These are phyloP conservation scores for Saccharomycopsis babjevae DNA, from an alignment of 805 yeast species.

Conservation along the genomic window DNA sequence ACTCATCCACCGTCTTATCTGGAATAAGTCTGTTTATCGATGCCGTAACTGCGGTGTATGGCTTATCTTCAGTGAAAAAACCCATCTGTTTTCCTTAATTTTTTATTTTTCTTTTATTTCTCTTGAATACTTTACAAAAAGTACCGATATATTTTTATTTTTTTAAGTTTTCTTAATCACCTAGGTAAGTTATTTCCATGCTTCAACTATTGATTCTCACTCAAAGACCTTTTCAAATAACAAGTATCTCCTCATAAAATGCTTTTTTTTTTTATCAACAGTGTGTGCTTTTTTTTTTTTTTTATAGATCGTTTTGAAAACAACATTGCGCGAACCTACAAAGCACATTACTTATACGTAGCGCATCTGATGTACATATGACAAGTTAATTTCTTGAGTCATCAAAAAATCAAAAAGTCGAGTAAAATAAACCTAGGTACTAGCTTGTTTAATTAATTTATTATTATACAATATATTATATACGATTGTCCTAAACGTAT, in stretches of 20 bases:
- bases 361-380: background rate
- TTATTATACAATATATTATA: background rate
- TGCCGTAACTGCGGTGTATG: constrained; percentile 34
- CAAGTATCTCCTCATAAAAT: background rate
- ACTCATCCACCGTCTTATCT: constrained; percentile 10
- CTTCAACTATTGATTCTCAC: too few relatives aligned
- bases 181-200: too few relatives aligned
- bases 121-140: too few relatives aligned
- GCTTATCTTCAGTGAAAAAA: constrained; percentile 25
- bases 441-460: too few relatives aligned
- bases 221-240: background rate
- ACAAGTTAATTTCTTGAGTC: background rate
- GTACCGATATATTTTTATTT: background rate
- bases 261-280: background rate
- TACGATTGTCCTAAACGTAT: background rate
- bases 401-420: background rate
- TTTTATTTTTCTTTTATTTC: background rate
- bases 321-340: background rate
- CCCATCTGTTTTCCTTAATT: constrained; percentile 14
- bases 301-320: background rate
- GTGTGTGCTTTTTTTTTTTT: background rate
- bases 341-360: background rate
- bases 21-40: constrained; percentile 32
- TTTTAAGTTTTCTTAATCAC: background rate
- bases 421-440: too few relatives aligned